Evolutionary conservation across 495 filamentous ascomycete species (phyloP).

Genomic region (Halenospora varia): DNA sequence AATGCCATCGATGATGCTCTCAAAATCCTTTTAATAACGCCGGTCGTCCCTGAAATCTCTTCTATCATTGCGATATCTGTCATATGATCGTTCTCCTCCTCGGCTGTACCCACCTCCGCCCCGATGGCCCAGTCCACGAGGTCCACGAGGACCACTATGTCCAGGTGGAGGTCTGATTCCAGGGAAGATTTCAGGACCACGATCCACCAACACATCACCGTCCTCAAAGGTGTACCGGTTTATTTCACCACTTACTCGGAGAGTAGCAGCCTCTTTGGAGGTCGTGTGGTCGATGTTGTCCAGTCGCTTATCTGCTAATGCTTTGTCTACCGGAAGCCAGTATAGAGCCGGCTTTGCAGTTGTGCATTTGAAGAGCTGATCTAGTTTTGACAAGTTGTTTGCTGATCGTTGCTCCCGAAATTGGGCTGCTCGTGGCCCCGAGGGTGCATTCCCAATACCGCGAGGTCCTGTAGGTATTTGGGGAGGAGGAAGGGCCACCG

Average conservation of each 20-base stretch:
- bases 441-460: too few relatives aligned
- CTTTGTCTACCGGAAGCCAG: slow-evolving; percentile 45
- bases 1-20: neutral
- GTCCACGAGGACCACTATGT: slow-evolving; percentile 6
- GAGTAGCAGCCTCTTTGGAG: slow-evolving; percentile 36
- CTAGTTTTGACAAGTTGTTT: slow-evolving; percentile 1
- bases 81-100: slow-evolving; percentile 7
- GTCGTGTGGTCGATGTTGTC: slow-evolving; percentile 55
- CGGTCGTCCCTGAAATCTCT: slow-evolving; percentile 11
- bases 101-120: slow-evolving; percentile 17
- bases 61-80: slow-evolving; percentile 6
- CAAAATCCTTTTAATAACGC: slow-evolving; percentile 7
- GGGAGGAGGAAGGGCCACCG: neutral
- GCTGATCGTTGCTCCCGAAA: slow-evolving; percentile 2
- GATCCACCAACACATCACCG: slow-evolving; percentile 64
- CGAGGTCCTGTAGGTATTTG: slow-evolving; percentile 34
- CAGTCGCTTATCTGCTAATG: slow-evolving; percentile 59
- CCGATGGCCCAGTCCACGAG: neutral
- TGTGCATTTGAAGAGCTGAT: slow-evolving; percentile 23
- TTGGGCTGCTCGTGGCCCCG: neutral
- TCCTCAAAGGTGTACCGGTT: slow-evolving; percentile 78
- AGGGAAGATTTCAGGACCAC: slow-evolving; percentile 65
- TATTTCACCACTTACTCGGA: slow-evolving; percentile 55
- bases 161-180: slow-evolving; percentile 45
- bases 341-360: slow-evolving; percentile 32